Conservation (phyloP, 768 basidiomycete species). For the Collybia mongolica region DNA sequence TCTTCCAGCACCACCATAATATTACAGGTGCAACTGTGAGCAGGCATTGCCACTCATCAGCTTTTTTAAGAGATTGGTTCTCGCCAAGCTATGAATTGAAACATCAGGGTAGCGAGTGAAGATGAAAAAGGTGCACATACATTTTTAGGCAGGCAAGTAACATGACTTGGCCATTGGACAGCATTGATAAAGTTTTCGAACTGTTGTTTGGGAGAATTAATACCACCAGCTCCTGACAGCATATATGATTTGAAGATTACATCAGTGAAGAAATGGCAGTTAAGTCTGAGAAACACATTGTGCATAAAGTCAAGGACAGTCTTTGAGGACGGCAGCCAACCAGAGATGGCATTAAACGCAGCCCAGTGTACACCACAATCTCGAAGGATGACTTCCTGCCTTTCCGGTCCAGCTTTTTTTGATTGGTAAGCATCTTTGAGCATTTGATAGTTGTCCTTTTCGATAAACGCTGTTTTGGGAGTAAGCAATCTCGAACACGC, state of each 20-base stretch:
- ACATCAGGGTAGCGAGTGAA: not conserved
- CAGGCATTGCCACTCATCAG: constrained; percentile 28
- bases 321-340: constrained; percentile 23
- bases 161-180: constrained; percentile 27
- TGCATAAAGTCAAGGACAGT: constrained; percentile 30
- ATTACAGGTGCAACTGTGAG: constrained; percentile 22
- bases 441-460: constrained; percentile 14
- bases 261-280: constrained; percentile 18
- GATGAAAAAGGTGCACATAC: constrained; percentile 16
- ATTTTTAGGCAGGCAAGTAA: constrained; percentile 29
- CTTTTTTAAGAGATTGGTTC: constrained; percentile 30
- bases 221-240: constrained; percentile 20
- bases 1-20: constrained; percentile 25
- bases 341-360: constrained; percentile 20
- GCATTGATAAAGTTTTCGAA: constrained; percentile 24
- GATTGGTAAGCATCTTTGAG: constrained; percentile 14
- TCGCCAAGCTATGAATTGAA: constrained; percentile 19
- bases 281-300: constrained; percentile 22
- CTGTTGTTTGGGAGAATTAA: constrained; percentile 14
- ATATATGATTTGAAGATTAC: constrained; percentile 22
- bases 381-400: constrained; percentile 15
- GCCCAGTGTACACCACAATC: constrained; percentile 20
- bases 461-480: not conserved
- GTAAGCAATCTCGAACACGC: not conserved
- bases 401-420: not conserved